Evolutionary conservation across 1,284 basidiomycete genomes (phyloP), one percentile per base, ranked within the genome.

Genomic region (Rhodotorula glutinis): DNA sequence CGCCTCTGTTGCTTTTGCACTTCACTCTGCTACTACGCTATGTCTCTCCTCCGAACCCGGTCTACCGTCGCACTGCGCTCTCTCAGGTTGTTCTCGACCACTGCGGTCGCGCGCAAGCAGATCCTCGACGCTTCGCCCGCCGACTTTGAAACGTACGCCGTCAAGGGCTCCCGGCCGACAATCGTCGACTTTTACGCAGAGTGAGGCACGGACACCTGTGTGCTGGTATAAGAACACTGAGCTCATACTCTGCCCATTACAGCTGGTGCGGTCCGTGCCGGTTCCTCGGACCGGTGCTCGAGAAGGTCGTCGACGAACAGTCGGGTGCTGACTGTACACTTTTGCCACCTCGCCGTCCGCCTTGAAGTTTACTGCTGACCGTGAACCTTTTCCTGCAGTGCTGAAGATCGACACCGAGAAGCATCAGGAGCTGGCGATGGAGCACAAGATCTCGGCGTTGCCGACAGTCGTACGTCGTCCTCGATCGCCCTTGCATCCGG

Each of bases 151-250:
- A 30, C 56, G 17, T 52, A 65, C 25, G 69, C 66, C 10, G 41
- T 73, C 59, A 53, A 65, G 23, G 62, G 64, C 0, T 23, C n/a
- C 27, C 53, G 60, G 29, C 49, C 63, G 0, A 62, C 62, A 25
- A 23, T 73, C 19, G 71, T 73, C 30, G 71, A 73, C 59, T 73
- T 73, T 52, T 73, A 66, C 53, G 71, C 71, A 23, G 71, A 73
- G 65, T 72, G 43, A 58, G 65, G 52, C 8, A 16, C 27, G 23
- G 3, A 21, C 4, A 5, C n/a, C n/a, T n/a, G n/a, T n/a, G n/a
- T n/a, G n/a, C n/a, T n/a, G n/a, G n/a, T n/a, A n/a, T n/a, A n/a
- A n/a, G n/a, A n/a, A 40, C 25, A 13, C 27, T 27, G 25, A 51
- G n/a, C 46, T 47, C 23, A 47, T 19, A 4, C 27, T 57, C 25